These are phyloP conservation scores for Globisporangium solare DNA, from an alignment of 352 stramenopile species.

Conservation along the genomic window DNA sequence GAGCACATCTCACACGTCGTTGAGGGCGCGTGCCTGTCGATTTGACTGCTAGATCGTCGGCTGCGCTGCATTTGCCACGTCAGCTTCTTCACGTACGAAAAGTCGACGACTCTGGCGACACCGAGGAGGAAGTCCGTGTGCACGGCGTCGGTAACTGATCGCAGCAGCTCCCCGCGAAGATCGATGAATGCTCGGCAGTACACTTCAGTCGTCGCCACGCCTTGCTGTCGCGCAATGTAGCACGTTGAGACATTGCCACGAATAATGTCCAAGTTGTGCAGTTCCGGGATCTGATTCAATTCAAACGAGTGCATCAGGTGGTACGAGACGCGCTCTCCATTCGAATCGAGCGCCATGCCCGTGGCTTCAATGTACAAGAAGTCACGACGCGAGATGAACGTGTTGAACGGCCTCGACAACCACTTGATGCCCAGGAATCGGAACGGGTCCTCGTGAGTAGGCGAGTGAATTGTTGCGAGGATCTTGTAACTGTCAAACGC, in stretches of 20 bases:
- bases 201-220: conserved; percentile 33
- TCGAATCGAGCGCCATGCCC: conserved; percentile 14
- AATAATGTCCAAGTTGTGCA: conserved; percentile 27
- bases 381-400: conserved; percentile 38
- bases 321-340: conserved; percentile 15
- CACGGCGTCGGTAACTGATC: conserved; percentile 23
- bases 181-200: conserved; percentile 43
- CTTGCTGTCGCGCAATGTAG: conserved; percentile 40
- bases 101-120: conserved; percentile 30
- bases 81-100: conserved; percentile 52
- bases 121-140: conserved; percentile 19
- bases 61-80: conserved; percentile 25
- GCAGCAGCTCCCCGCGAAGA: conserved; percentile 30
- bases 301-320: conserved; percentile 14
- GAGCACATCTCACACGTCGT: conserved; percentile 25
- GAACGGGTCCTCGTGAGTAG: conserved; percentile 43
- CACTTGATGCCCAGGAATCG: conserved; percentile 50
- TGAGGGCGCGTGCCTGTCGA: conserved; percentile 4
- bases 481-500: conserved; percentile 30
- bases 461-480: conserved; percentile 34
- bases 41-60: conserved; percentile 13
- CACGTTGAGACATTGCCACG: conserved; percentile 45
- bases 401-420: conserved; percentile 22
- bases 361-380: conserved; percentile 20
- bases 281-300: conserved; percentile 10